Evolutionary conservation across 331 rosid species (phyloP).

Genomic region (Malus hybrid): DNA sequence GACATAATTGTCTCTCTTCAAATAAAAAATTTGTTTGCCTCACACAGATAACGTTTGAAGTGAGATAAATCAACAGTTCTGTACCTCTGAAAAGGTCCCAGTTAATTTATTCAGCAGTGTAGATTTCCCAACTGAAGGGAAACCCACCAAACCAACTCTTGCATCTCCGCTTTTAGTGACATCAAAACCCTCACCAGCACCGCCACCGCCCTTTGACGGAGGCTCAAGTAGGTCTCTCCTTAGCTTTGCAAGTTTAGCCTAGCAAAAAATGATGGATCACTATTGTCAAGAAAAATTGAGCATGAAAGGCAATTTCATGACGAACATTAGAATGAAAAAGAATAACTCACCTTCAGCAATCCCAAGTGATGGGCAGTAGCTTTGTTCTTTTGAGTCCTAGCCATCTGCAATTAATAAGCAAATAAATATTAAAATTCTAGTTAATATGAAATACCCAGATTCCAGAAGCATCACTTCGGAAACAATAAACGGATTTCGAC

Average conservation of each 20-base stretch:
- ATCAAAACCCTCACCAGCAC: slow-evolving; percentile 98
- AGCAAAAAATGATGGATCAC: slow-evolving; percentile 21
- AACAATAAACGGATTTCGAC: background rate
- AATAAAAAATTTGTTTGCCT: background rate
- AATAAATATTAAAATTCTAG: background rate
- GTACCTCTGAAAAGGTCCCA: slow-evolving; percentile 98
- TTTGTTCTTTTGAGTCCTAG: slow-evolving; percentile 94
- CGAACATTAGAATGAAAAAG: background rate
- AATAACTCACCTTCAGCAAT: slow-evolving; percentile 64
- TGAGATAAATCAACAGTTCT: background rate
- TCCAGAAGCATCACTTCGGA: background rate
- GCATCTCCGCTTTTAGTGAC: slow-evolving; percentile 99
- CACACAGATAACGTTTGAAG: background rate
- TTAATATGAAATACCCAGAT: background rate
- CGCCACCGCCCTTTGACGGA: slow-evolving; percentile 80
- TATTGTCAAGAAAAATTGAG: background rate
- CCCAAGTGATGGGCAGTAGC: slow-evolving; percentile 99
- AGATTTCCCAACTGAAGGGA: slow-evolving; percentile 97
- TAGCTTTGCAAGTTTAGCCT: slow-evolving; percentile 98
- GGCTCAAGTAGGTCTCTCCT: slow-evolving; percentile 91
- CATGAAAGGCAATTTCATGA: background rate
- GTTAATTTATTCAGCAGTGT: slow-evolving; percentile 88
- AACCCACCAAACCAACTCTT: slow-evolving; percentile 97
- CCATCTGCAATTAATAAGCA: slow-evolving; percentile 58
- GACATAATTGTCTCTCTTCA: background rate